These are phyloP conservation scores for Gigaspora rosea DNA, from an alignment of 192 early-diverging fungal genomes.

Conservation along the genomic window DNA sequence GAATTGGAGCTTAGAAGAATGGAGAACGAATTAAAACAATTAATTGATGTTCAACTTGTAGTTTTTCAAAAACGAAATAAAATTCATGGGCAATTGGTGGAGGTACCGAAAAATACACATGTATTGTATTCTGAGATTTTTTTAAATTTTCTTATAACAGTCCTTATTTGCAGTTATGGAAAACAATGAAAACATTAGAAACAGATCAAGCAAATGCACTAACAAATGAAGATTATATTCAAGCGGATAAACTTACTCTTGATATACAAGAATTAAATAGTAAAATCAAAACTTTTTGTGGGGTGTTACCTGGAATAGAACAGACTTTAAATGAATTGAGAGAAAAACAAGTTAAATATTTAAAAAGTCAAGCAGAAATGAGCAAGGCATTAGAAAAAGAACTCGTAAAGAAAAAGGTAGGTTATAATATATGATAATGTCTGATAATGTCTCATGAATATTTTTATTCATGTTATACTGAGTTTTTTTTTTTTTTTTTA, in stretches of 20 bases:
- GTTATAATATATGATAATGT: background rate
- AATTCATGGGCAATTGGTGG: slow-evolving; percentile 18
- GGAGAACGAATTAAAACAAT: slow-evolving; percentile 10
- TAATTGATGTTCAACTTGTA: background rate
- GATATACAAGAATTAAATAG: slow-evolving; percentile 11
- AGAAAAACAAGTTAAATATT: slow-evolving; percentile 7
- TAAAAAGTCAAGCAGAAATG: slow-evolving; percentile 1
- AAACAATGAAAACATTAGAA: slow-evolving; percentile 15
- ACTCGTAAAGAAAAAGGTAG: background rate
- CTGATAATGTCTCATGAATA: too few species aligned
- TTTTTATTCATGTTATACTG: background rate
- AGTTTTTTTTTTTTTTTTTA: background rate
- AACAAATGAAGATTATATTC: slow-evolving; percentile 12
- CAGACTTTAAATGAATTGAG: slow-evolving; percentile 21
- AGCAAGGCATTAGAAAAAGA: slow-evolving; percentile 13
- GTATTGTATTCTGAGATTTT: background rate
- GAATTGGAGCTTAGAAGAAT: slow-evolving; percentile 5
- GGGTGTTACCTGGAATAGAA: background rate
- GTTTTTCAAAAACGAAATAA: slow-evolving; percentile 13
- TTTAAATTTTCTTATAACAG: background rate
- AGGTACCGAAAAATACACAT: background rate
- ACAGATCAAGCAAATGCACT: slow-evolving; percentile 4
- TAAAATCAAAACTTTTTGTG: slow-evolving; percentile 14
- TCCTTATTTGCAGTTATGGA: background rate
- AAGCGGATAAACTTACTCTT: slow-evolving; percentile 12